Conservation (phyloP, 202 grass and related monocot species). For the Carex arenaria region DNA sequence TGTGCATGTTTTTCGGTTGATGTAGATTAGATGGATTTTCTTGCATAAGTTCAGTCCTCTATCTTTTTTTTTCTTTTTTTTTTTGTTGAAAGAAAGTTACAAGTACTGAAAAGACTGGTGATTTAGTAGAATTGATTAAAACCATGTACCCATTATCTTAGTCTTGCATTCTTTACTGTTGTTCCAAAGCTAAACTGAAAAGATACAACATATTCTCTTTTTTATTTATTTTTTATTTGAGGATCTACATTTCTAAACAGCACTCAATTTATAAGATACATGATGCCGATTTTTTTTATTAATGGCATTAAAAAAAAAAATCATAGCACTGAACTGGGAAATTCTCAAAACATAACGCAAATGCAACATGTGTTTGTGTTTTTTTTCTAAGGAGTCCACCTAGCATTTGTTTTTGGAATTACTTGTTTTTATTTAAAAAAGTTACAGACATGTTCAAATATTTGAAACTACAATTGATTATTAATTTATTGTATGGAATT, state of each 20-base stretch:
- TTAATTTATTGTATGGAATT: too few species aligned
- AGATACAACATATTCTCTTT: not conserved
- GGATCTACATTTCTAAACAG: not conserved
- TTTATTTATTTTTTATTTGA: not conserved
- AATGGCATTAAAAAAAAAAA: too few species aligned
- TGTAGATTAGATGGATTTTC: constrained; percentile 14
- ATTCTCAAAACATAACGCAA: too few species aligned
- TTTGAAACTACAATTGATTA: too few species aligned
- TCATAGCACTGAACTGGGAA: too few species aligned
- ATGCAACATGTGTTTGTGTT: too few species aligned
- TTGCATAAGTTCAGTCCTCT: not conserved
- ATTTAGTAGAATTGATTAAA: constrained; percentile 11
- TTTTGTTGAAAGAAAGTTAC: not conserved
- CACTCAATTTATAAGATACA: not conserved
- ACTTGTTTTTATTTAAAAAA: too few species aligned
- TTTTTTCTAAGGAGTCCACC: too few species aligned
- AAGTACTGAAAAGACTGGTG: not conserved
- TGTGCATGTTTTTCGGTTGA: constrained; percentile 45
- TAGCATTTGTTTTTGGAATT: too few species aligned
- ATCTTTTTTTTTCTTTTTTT: not conserved
- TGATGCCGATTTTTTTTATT: too few species aligned
- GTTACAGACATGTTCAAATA: too few species aligned
- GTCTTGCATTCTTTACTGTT: not conserved
- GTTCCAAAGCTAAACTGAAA: not conserved
- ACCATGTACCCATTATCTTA: not conserved